Evolutionary conservation across 768 basidiomycete species (phyloP), one percentile per base, ranked within the genome.

Genomic region (Tylopilus balloui): DNA sequence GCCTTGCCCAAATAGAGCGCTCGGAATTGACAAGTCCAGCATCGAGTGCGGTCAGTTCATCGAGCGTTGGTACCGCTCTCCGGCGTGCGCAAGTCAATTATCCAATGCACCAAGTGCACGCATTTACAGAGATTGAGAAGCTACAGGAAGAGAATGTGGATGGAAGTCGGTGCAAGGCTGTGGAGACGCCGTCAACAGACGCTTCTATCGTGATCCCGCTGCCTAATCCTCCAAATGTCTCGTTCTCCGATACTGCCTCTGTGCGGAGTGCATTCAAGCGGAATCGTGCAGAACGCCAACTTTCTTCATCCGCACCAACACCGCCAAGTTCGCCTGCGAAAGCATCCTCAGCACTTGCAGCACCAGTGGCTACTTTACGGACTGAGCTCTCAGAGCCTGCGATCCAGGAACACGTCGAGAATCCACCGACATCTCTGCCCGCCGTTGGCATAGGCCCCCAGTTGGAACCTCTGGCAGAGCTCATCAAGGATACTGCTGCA

Each of bases 1-100:
- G 85, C 29, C 73, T 85, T 13, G 79, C 80, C 10, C 76, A 85
- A 56, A 77, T 86, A 11, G 75, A 83, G 57, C 54, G 62, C 23
- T 61, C 55, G 0, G 58, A 55, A 35, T 51, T 58, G 11, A 25
- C 43, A 24, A 52, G 61, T 45, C 55, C 62, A 20, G 24, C 54
- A 23, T 32, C 48, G 51, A 64, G 61, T 24, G 37, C 47, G 1
- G 14, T 58, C 49, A 51, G 61, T 20, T 59, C 60, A 9, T 63
- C 53, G 6, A 64, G 61, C 35, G 51, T 51, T 1, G 45, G 62
- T 27, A 51, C 63, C 11, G 53, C 68, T 42, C 50, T 63, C 32
- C 54, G 47, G 39, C 60, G 59, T 20, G 62, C 64, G 24, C 67
- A 64, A 36, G 51, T 35, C 13, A 51, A 43, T 19, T 42, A 39